Conservation (phyloP, 768 basidiomycete species). For the Zangia roseola region DNA sequence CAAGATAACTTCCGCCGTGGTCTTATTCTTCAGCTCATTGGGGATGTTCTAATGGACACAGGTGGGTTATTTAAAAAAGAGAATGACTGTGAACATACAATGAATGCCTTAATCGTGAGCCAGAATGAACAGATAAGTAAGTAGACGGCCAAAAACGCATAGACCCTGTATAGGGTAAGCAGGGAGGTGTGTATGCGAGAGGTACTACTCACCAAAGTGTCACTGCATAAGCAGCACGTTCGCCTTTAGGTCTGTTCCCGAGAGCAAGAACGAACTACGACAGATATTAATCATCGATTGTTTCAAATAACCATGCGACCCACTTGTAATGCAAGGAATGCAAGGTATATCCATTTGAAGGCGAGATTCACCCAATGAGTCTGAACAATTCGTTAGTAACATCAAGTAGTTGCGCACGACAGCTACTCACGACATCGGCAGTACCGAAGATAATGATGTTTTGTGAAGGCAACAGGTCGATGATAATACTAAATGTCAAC, state of each 20-base stretch:
- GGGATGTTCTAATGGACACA: slow-evolving; percentile 49
- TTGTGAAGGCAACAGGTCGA: slow-evolving; percentile 71
- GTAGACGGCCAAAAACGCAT: slow-evolving; percentile 79
- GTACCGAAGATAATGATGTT: slow-evolving; percentile 70
- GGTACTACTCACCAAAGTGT: slow-evolving; percentile 61
- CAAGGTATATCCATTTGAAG: slow-evolving; percentile 85
- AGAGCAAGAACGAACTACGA: slow-evolving; percentile 65
- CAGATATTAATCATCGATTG: neutral
- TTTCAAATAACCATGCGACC: slow-evolving; percentile 3
- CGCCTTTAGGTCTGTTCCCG: slow-evolving; percentile 87
- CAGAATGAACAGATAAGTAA: slow-evolving; percentile 85
- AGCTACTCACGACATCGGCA: slow-evolving; percentile 54
- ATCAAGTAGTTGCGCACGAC: neutral
- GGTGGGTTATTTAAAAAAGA: neutral
- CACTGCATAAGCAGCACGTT: slow-evolving; percentile 64
- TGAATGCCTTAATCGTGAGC: slow-evolving; percentile 78
- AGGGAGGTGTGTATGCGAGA: neutral
- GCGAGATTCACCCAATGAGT: slow-evolving; percentile 86
- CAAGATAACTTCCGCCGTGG: slow-evolving; percentile 46
- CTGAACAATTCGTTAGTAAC: slow-evolving; percentile 26
- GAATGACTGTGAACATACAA: slow-evolving; percentile 39
- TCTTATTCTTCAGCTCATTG: slow-evolving; percentile 45
- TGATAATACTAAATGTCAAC: slow-evolving; percentile 95
- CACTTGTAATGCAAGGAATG: slow-evolving; percentile 78
- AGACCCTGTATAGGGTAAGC: slow-evolving; percentile 56